Base-by-base conservation (phyloP, 202 grass and related monocot genomes). In the Zoysia matrella region DNA sequence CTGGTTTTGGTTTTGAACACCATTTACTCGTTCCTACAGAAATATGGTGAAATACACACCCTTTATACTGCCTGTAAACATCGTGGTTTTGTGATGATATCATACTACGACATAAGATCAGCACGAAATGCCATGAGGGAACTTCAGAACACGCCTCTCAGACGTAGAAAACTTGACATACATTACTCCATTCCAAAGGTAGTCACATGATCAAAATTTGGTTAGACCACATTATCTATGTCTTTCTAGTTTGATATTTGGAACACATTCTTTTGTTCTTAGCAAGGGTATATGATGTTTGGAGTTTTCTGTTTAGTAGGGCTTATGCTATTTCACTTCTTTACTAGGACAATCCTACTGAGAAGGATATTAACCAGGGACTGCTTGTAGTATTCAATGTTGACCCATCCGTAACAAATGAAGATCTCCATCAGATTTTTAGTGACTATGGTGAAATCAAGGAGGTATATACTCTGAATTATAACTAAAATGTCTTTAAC, bases 11-110 rank as follows among this genome's bases (percentile, higher is more conserved):
- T 77, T 80, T 80, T 75, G 40, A 51, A 72, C 60, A 47, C 50
- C 48, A 71, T 89, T 68, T 84, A 52, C 73, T 75, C 46, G 78
- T 75, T 49, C 2, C 50, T 80, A 65, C 90, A 97, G 94, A 88
- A 86, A 82, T 97, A 94, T 79, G 94, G 94, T 75, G 92, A 92
- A 62, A 94, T 97, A 64, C 79, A 79, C 18, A 88, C 82, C 13
- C 82, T 97, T 45, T 97, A 97, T 73, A 94, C 94, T 69, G 86
- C 94, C 50, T 97, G 94, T 67, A 97, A 97, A 81, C 92, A 97
- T 92, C 94, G 94, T 86, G 94, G 94, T 89, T 97, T 97, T 82
- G 94, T 97, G 73, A 94, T 97, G 92, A 94, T 97, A 88, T 97
- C 94, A 46, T 97, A 97, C 84, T 94, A 94, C 84, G 94, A 97